These are phyloP conservation scores for Athelia sp. DNA, from an alignment of 1,284 basidiomycete species.

Conservation along the genomic window DNA sequence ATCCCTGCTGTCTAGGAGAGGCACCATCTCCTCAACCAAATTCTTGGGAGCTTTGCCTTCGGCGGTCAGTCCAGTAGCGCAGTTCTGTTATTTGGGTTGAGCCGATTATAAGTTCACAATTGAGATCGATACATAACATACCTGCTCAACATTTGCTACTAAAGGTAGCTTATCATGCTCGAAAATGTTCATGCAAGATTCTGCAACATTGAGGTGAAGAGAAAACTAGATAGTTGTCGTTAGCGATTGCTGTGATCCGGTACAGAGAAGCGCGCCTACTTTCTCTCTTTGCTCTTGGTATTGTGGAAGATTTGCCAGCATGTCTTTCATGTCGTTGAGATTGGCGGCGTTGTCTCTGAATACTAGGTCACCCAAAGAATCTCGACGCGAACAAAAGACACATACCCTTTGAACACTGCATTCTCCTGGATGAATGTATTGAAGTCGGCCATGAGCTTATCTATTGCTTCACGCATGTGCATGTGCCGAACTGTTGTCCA, in stretches of 20 bases:
- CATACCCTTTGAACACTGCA: constrained; percentile 83
- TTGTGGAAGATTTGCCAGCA: constrained; percentile 93
- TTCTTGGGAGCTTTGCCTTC: constrained; percentile 90
- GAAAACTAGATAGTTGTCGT: constrained; percentile 79
- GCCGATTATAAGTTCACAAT: constrained; percentile 6
- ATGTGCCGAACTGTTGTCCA: constrained; percentile 94
- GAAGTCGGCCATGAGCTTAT: constrained; percentile 94
- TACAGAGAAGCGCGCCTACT: constrained; percentile 32
- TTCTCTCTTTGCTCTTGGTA: constrained; percentile 96
- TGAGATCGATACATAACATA: constrained; percentile 23
- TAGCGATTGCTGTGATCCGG: too few species aligned
- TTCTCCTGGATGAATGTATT: constrained; percentile 92
- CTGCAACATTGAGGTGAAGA: constrained; percentile 94
- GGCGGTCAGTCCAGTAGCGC: constrained; percentile 84
- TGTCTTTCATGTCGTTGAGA: constrained; percentile 98
- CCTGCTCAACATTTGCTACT: constrained; percentile 94
- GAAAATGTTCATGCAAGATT: constrained; percentile 94
- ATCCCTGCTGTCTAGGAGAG: constrained; percentile 82
- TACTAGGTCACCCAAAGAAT: constrained; percentile 5
- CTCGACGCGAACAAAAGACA: constrained; percentile 9
- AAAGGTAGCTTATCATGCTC: constrained; percentile 82
- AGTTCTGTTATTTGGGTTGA: constrained; percentile 50
- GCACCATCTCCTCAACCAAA: constrained; percentile 98
- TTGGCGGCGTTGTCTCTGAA: constrained; percentile 75
- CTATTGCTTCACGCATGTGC: constrained; percentile 98